Conservation (phyloP, 306 rosid species). For the Prunus davidiana region DNA sequence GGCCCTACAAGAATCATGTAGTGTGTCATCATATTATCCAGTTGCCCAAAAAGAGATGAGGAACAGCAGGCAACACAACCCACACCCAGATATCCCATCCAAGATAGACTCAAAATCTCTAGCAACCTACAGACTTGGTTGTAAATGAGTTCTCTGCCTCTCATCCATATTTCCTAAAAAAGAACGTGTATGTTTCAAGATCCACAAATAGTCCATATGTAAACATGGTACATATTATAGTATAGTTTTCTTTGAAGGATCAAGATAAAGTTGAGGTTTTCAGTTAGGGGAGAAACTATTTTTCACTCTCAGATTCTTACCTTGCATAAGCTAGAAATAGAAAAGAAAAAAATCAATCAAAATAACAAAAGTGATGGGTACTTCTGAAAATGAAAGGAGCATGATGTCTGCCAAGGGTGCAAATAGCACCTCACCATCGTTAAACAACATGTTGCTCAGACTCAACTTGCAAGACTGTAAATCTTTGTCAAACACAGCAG, state of each 20-base stretch:
- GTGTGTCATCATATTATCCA: conserved; percentile 56
- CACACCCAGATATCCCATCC: conserved; percentile 51
- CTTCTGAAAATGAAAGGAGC: background rate
- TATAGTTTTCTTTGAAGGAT: background rate
- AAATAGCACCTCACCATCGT: background rate
- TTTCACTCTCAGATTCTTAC: background rate
- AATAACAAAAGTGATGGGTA: background rate
- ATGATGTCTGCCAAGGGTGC: background rate
- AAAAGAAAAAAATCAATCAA: background rate
- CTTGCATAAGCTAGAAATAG: background rate
- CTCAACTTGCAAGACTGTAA: background rate
- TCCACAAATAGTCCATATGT: conserved; percentile 17
- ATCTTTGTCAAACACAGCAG: conserved; percentile 9
- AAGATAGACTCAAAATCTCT: conserved; percentile 39
- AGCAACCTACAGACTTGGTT: conserved; percentile 18
- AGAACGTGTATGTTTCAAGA: conserved; percentile 8
- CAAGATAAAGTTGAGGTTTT: background rate
- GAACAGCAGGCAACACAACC: conserved; percentile 48
- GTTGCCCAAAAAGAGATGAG: conserved; percentile 37
- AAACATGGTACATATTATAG: background rate
- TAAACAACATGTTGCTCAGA: conserved; percentile 7
- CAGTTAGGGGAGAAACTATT: background rate
- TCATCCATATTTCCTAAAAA: conserved; percentile 7
- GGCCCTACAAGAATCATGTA: conserved; percentile 50
- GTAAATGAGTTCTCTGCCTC: conserved; percentile 29